Percentiles rank a stretch among this genome's conserved stretches.
These are phyloP conservation scores for Rosa persica DNA, from an alignment of 306 rosid species.

Conservation along the genomic window DNA sequence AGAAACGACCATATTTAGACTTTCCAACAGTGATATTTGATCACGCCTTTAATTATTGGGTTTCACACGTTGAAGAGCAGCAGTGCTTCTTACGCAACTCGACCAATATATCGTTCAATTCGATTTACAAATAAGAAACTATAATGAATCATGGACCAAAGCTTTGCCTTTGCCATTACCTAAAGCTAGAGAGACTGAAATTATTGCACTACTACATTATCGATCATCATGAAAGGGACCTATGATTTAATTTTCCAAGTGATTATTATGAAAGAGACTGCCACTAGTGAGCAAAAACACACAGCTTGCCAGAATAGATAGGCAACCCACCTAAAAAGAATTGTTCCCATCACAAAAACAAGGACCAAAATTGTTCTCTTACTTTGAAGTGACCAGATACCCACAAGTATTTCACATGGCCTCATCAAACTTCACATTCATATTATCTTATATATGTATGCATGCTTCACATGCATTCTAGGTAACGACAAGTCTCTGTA, in stretches of 20 bases:
- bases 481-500: background rate
- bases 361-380: background rate
- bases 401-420: slow-evolving; percentile 12
- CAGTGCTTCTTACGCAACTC: background rate
- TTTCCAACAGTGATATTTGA: background rate
- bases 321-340: slow-evolving; percentile 32
- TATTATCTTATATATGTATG: background rate
- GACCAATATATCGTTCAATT: background rate
- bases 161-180: background rate
- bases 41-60: background rate
- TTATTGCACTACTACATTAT: slow-evolving; percentile 1
- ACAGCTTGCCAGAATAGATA: slow-evolving; percentile 12
- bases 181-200: background rate
- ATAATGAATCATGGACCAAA: background rate
- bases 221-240: slow-evolving; percentile 13
- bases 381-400: background rate
- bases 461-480: slow-evolving; percentile 2
- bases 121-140: background rate
- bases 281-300: slow-evolving; percentile 19
- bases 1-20: background rate
- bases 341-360: slow-evolving; percentile 15
- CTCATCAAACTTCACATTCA: background rate
- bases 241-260: background rate
- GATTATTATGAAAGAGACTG: slow-evolving; percentile 37
- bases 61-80: background rate